phyloP scores from a whole-genome alignment of 2,329 filamentous ascomycete genomes.

The Diaporthe nobilis region DNA sequence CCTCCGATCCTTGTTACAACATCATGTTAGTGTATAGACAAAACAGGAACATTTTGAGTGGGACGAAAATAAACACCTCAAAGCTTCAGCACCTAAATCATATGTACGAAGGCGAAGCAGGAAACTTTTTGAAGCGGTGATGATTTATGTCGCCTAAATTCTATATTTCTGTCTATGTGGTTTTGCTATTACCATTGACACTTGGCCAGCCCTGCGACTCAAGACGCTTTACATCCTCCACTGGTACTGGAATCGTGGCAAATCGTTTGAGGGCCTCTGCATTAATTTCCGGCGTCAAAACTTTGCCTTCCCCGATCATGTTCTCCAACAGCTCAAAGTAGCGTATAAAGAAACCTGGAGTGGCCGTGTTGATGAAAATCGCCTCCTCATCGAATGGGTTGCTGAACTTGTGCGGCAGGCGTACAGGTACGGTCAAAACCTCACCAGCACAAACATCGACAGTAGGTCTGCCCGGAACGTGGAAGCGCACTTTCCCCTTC shows the following conservation, averaged over 20 bases:
- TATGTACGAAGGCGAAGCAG: not conserved
- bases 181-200: not conserved
- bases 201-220: not conserved
- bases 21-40: not conserved
- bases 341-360: constrained; percentile 4
- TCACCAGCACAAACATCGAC: constrained; percentile 8
- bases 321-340: constrained; percentile 18
- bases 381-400: constrained; percentile 20
- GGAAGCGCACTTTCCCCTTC: constrained; percentile 10
- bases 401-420: constrained; percentile 17
- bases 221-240: constrained; percentile 3
- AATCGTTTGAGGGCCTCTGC: constrained; percentile 11
- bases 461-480: constrained; percentile 2
- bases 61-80: not conserved
- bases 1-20: not conserved
- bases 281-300: constrained; percentile 14
- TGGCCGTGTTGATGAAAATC: constrained; percentile 13
- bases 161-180: not conserved
- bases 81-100: not conserved
- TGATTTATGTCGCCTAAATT: not conserved
- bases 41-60: not conserved
- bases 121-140: too few species aligned
- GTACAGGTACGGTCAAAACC: constrained; percentile 12
- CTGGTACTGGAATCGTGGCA: constrained; percentile 6
- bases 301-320: constrained; percentile 7